These are phyloP conservation scores for Xylaria grammica DNA, from an alignment of 495 filamentous ascomycete species.

Conservation along the genomic window DNA sequence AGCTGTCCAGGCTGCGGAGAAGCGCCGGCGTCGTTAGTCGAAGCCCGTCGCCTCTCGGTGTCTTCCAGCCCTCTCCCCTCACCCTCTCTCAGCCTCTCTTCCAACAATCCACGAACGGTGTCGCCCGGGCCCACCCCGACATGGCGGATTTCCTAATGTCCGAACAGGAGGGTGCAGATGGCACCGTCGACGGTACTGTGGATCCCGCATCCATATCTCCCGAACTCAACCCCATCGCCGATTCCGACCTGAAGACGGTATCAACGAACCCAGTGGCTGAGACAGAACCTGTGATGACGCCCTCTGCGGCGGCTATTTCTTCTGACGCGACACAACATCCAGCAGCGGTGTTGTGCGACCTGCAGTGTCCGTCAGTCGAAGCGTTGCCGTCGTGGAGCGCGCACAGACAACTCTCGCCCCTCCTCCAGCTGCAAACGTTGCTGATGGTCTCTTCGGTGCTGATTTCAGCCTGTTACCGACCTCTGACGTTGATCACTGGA, in stretches of 20 bases:
- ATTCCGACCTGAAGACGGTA: constrained; percentile 30
- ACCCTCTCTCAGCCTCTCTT: constrained; percentile 60
- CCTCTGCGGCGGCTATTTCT: constrained; percentile 61
- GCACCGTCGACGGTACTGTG: constrained; percentile 45
- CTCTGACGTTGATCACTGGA: constrained; percentile 69
- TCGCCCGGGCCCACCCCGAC: constrained; percentile 29
- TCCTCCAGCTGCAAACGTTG: constrained; percentile 68
- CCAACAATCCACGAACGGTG: constrained; percentile 41
- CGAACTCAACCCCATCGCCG: constrained; percentile 51
- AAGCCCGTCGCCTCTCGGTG: constrained; percentile 42
- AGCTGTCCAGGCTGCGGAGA: constrained; percentile 66
- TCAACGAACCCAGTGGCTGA: constrained; percentile 30
- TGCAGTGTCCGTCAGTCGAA: constrained; percentile 94
- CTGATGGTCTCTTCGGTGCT: constrained; percentile 72
- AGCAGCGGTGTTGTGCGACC: constrained; percentile 99
- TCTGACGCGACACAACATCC: constrained; percentile 99
- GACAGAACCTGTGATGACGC: constrained; percentile 28
- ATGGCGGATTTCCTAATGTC: constrained; percentile 45
- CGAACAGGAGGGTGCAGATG: constrained; percentile 23
- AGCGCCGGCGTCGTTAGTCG: constrained; percentile 58
- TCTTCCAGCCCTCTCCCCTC: constrained; percentile 50
- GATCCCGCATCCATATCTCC: constrained; percentile 62
- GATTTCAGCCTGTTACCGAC: constrained; percentile 62
- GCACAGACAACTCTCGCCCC: constrained; percentile 61
- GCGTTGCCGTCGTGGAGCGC: constrained; percentile 63